phyloP scores from a whole-genome alignment of 2,329 filamentous ascomycete species.

The Apiospora pterosperma region DNA sequence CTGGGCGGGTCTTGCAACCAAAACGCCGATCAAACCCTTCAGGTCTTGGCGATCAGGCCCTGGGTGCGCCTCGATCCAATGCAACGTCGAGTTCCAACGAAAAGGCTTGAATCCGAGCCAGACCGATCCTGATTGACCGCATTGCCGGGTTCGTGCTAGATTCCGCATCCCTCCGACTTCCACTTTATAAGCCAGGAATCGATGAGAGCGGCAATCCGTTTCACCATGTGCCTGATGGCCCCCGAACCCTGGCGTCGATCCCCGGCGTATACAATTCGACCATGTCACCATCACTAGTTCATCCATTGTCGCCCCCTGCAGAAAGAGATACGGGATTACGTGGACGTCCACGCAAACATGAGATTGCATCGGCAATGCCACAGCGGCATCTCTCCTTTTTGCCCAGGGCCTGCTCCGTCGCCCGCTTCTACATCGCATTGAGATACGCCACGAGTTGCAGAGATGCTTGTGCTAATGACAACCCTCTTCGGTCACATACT shows the following conservation, averaged over 20 bases:
- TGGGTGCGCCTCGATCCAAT: background rate
- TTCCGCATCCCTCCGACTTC: background rate
- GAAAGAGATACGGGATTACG: too few species aligned
- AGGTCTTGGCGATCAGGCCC: background rate
- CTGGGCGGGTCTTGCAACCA: background rate
- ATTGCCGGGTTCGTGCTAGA: background rate
- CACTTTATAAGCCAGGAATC: background rate
- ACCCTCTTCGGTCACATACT: too few species aligned
- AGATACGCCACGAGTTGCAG: too few species aligned
- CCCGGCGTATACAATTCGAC: background rate
- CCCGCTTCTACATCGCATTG: too few species aligned
- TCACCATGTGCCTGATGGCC: background rate
- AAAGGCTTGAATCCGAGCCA: background rate
- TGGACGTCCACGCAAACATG: too few species aligned
- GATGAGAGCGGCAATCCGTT: background rate
- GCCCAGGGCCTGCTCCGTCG: too few species aligned
- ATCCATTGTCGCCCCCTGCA: too few species aligned
- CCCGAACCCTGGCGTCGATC: background rate
- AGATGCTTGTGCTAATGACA: too few species aligned
- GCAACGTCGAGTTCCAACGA: background rate
- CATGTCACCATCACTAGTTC: background rate
- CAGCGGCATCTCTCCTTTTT: too few species aligned
- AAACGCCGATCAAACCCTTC: background rate
- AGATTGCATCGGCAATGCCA: too few species aligned
- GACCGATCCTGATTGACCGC: background rate